Percentiles rank a stretch among this genome's conserved stretches.
Evolutionary conservation across 78 protist genomes (phyloP).

Genomic region (Tieghemostelium lacteum): DNA sequence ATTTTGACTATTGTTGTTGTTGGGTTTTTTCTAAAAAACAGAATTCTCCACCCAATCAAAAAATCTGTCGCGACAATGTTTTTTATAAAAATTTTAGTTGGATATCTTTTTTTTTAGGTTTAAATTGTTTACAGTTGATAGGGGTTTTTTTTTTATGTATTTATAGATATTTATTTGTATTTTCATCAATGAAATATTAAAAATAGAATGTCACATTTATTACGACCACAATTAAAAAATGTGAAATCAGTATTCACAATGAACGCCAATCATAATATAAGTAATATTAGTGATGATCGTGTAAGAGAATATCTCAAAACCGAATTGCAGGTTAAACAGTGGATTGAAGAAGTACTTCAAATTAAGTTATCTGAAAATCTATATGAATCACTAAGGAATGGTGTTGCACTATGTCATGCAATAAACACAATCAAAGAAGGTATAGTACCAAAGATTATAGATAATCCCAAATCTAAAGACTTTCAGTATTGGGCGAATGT

Average conservation of each 20-base stretch:
- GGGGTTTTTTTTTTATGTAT: too few species aligned
- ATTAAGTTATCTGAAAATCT: conserved; percentile 20
- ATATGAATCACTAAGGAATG: conserved; percentile 32
- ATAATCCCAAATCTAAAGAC: conserved; percentile 35
- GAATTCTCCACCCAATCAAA: too few species aligned
- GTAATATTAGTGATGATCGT: conserved; percentile 33
- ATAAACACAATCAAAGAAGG: conserved; percentile 25
- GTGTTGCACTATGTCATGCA: conserved; percentile 40
- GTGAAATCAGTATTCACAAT: background rate
- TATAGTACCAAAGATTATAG: conserved; percentile 33
- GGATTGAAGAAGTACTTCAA: conserved; percentile 54
- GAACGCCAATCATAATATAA: background rate
- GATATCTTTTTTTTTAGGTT: background rate
- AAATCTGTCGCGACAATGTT: too few species aligned
- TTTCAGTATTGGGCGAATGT: conserved; percentile 33
- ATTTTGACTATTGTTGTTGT: too few species aligned
- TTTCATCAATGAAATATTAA: too few species aligned
- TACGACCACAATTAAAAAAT: background rate
- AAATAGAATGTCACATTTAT: background rate
- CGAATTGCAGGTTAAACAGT: conserved; percentile 25
- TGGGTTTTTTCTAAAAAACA: too few species aligned
- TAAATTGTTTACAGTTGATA: background rate
- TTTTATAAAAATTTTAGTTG: too few species aligned
- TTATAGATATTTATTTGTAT: too few species aligned
- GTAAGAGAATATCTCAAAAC: conserved; percentile 38